Conservation (phyloP, 139 green algal species). For the Ettlia oleoabundans region DNA sequence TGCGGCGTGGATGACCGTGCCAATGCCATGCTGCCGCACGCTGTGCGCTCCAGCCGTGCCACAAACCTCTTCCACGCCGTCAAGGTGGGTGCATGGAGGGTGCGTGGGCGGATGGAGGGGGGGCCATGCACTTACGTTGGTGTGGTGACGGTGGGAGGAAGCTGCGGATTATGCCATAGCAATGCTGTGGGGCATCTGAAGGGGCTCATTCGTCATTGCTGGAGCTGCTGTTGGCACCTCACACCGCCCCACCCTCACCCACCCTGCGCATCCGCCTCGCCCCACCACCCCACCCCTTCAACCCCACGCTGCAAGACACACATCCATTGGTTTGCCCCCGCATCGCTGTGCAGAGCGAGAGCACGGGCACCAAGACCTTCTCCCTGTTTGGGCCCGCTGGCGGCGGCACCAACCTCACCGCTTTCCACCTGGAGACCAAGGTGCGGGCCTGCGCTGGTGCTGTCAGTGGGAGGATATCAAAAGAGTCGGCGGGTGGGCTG, state of each 20-base stretch:
- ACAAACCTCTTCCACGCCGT: constrained; percentile 49
- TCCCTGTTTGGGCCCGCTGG: constrained; percentile 49
- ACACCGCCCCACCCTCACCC: too few species aligned
- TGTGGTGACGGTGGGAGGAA: too few species aligned
- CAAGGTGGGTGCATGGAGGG: constrained; percentile 3
- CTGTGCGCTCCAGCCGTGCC: constrained; percentile 41
- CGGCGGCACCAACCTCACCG: constrained; percentile 45
- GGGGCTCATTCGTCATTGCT: too few species aligned
- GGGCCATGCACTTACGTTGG: not conserved
- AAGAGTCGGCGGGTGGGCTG: too few species aligned
- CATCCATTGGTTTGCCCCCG: not conserved
- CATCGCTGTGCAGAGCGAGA: constrained; percentile 38
- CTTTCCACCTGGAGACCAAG: constrained; percentile 61
- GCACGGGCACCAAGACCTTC: constrained; percentile 55
- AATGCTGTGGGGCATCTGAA: too few species aligned
- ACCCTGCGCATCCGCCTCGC: too few species aligned
- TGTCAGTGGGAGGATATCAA: too few species aligned
- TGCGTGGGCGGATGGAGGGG: too few species aligned
- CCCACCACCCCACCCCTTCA: too few species aligned
- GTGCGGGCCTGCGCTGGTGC: not conserved
- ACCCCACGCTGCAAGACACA: too few species aligned
- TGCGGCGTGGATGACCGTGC: constrained; percentile 34
- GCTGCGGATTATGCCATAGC: too few species aligned
- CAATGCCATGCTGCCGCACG: constrained; percentile 43
- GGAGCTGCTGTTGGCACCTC: too few species aligned